phyloP scores from a whole-genome alignment of 2,329 filamentous ascomycete genomes.

The Neonectria magnoliae region DNA sequence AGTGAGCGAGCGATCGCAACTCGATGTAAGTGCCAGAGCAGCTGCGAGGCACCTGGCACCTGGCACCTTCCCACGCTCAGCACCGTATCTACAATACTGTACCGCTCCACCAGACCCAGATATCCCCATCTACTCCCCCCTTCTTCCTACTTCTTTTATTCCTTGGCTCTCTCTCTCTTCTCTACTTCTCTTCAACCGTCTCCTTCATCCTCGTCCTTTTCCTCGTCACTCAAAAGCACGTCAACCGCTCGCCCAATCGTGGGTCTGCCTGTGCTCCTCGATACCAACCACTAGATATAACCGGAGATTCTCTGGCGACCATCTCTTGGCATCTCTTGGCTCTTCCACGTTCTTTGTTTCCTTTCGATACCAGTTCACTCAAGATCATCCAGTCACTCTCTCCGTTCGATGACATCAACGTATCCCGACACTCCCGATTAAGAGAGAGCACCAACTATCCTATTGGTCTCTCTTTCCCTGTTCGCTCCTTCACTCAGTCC shows the following conservation, averaged over 20 bases:
- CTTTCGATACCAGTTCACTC: neutral
- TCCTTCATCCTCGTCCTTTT: neutral
- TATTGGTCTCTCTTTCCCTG: conserved; percentile 9
- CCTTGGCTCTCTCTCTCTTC: neutral
- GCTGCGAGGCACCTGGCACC: neutral
- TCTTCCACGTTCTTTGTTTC: neutral
- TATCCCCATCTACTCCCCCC: neutral
- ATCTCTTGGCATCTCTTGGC: neutral
- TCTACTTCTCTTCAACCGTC: neutral
- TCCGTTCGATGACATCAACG: neutral
- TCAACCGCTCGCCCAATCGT: neutral
- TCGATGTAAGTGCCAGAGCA: neutral
- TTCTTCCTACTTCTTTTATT: neutral
- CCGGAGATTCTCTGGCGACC: neutral
- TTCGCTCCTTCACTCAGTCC: conserved; percentile 9
- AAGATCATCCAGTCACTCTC: neutral
- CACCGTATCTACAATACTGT: conserved; percentile 6
- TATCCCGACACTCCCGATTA: neutral
- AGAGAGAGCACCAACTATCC: neutral
- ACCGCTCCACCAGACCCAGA: conserved; percentile 1
- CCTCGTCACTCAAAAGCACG: neutral
- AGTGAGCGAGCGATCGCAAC: neutral
- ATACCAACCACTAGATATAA: neutral
- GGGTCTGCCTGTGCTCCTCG: neutral
- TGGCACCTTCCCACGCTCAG: neutral